Evolutionary conservation across 1,284 basidiomycete species (phyloP).

Genomic region (Tetrapyrgos nigripes): DNA sequence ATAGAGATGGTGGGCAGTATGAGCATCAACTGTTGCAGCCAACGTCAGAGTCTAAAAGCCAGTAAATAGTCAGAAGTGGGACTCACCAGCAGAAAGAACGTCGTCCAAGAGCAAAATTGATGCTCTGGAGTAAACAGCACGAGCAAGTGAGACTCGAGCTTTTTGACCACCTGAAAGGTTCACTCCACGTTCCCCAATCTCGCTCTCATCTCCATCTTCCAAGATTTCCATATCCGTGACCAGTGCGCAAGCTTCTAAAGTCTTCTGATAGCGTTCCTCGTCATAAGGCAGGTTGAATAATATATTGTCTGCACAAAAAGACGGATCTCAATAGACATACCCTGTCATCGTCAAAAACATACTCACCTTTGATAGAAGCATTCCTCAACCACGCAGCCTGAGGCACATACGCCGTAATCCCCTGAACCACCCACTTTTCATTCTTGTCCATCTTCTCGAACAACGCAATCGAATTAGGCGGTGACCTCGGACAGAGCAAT

Average conservation of each 20-base stretch:
- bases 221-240: conserved; percentile 87
- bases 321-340: background rate
- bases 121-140: conserved; percentile 94
- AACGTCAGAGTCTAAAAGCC: conserved; percentile 5
- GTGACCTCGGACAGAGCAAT: conserved; percentile 82
- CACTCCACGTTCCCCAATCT: conserved; percentile 88
- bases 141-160: conserved; percentile 89
- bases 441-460: conserved; percentile 51
- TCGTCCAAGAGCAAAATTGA: conserved; percentile 90
- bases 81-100: conserved; percentile 74
- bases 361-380: conserved; percentile 83
- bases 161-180: conserved; percentile 94
- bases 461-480: conserved; percentile 77
- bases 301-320: conserved; percentile 75
- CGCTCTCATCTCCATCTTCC: conserved; percentile 93
- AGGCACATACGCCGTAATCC: conserved; percentile 91
- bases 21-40: conserved; percentile 75
- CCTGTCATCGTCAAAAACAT: background rate
- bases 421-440: conserved; percentile 79
- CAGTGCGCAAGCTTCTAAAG: conserved; percentile 65
- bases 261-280: conserved; percentile 78
- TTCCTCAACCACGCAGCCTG: conserved; percentile 91
- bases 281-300: conserved; percentile 88
- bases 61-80: conserved; percentile 1
- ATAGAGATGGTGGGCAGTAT: conserved; percentile 88